phyloP scores from a whole-genome alignment of 1,284 basidiomycete species.

The Boletus albobrunnescens region DNA sequence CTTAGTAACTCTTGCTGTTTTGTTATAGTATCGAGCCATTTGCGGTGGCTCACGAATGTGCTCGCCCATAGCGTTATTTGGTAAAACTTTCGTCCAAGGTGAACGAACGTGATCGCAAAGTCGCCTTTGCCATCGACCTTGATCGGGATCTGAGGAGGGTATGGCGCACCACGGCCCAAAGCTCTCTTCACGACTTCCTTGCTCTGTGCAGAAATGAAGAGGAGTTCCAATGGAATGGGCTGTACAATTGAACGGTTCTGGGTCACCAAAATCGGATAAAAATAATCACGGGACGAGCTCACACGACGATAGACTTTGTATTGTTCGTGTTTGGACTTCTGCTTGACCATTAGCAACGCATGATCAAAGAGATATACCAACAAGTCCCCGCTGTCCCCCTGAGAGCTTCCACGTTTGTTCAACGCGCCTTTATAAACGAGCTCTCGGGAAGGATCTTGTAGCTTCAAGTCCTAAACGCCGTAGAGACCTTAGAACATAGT shows the following conservation, averaged over 20 bases:
- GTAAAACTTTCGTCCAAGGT: constrained; percentile 92
- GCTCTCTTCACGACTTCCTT: constrained; percentile 44
- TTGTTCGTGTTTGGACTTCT: constrained; percentile 90
- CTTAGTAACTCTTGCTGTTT: constrained; percentile 86
- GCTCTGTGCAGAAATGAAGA: constrained; percentile 69
- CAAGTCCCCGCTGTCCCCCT: constrained; percentile 83
- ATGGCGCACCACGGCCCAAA: constrained; percentile 52
- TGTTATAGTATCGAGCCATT: constrained; percentile 92
- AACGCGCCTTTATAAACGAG: constrained; percentile 92
- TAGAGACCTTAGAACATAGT: constrained; percentile 3
- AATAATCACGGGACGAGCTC: constrained; percentile 26
- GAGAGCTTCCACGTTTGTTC: constrained; percentile 80
- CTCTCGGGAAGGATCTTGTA: constrained; percentile 67
- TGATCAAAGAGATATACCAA: constrained; percentile 97
- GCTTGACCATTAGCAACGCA: constrained; percentile 92
- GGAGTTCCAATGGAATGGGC: constrained; percentile 95
- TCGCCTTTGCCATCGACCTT: constrained; percentile 81
- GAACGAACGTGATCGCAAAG: constrained; percentile 89
- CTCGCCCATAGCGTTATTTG: constrained; percentile 91
- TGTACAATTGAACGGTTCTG: constrained; percentile 29
- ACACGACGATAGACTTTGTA: constrained; percentile 93
- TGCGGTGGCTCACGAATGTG: constrained; percentile 81
- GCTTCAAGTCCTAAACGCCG: constrained; percentile 67
- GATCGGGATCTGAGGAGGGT: constrained; percentile 42
- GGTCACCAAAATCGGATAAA: constrained; percentile 7